Evolutionary conservation across 768 basidiomycete genomes (phyloP).

Genomic region (Termitomyces sp.): DNA sequence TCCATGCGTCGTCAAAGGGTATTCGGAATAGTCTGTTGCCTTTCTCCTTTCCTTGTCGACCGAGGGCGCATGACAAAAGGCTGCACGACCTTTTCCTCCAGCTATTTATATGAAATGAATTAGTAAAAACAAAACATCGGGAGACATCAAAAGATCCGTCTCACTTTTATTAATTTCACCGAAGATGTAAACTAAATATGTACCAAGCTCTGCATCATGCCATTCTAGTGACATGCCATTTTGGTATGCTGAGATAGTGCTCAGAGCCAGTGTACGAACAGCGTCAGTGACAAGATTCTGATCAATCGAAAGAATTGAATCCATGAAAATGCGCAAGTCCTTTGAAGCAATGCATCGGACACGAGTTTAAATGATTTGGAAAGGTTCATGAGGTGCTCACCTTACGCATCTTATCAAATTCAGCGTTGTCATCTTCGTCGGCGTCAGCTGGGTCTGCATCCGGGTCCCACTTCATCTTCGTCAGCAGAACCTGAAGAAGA

Average conservation of each 20-base stretch:
- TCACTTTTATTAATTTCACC: constrained; percentile 89
- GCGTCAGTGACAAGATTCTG: constrained; percentile 78
- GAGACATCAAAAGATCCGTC: constrained; percentile 16
- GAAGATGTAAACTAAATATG: constrained; percentile 92
- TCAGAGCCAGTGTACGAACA: constrained; percentile 65
- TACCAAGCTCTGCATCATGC: constrained; percentile 89
- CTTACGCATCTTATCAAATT: constrained; percentile 84
- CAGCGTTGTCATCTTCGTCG: constrained; percentile 82
- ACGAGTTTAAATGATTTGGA: neutral
- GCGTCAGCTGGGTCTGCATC: constrained; percentile 74
- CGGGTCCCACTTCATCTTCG: constrained; percentile 89
- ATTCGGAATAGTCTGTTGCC: constrained; percentile 67
- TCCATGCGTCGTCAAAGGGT: constrained; percentile 84
- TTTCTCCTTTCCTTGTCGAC: constrained; percentile 65
- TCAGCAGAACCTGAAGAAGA: constrained; percentile 70
- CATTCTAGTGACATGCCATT: constrained; percentile 67
- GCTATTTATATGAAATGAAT: constrained; percentile 27
- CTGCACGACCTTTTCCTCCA: constrained; percentile 75
- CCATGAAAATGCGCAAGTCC: constrained; percentile 84
- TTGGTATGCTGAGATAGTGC: constrained; percentile 67
- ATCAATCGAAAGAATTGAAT: constrained; percentile 82
- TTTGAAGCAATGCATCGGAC: constrained; percentile 21
- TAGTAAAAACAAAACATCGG: neutral
- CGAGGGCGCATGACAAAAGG: constrained; percentile 76
- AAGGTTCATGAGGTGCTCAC: constrained; percentile 29